A percentile compares a stretch with the other conserved stretches of the same genome.
phyloP scores from a whole-genome alignment of 805 yeast species.

The Yamadazyma olivae region DNA sequence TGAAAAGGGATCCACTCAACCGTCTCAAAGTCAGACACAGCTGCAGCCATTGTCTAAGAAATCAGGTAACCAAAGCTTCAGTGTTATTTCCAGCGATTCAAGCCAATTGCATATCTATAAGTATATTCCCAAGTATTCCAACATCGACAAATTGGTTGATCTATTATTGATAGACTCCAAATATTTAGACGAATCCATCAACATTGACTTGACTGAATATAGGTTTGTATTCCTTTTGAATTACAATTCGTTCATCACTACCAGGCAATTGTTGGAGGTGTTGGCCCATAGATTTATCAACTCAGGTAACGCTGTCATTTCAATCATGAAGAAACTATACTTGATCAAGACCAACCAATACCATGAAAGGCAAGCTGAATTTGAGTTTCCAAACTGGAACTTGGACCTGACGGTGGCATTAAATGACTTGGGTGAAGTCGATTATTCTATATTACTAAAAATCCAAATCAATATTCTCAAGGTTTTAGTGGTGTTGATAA shows the following conservation, averaged over 20 bases:
- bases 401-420: slow-evolving; percentile 34
- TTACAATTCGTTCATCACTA: slow-evolving; percentile 38
- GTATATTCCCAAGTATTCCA: slow-evolving; percentile 47
- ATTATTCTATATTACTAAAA: slow-evolving; percentile 66
- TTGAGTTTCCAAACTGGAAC: slow-evolving; percentile 62
- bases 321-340: slow-evolving; percentile 36
- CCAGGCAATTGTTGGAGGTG: slow-evolving; percentile 36
- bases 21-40: not conserved
- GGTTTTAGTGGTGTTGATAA: slow-evolving; percentile 66
- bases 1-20: not conserved
- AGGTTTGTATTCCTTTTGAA: slow-evolving; percentile 40
- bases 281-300: slow-evolving; percentile 40
- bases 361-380: slow-evolving; percentile 8
- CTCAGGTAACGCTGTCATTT: slow-evolving; percentile 43
- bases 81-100: slow-evolving; percentile 16
- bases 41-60: not conserved
- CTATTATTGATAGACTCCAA: slow-evolving; percentile 68
- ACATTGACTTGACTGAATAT: slow-evolving; percentile 38
- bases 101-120: slow-evolving; percentile 13
- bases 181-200: slow-evolving; percentile 46
- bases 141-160: slow-evolving; percentile 75
- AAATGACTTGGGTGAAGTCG: slow-evolving; percentile 45
- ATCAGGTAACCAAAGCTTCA: slow-evolving; percentile 8
- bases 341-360: slow-evolving; percentile 13
- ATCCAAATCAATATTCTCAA: slow-evolving; percentile 82